A percentile compares a stretch with the other conserved stretches of the same genome.
Conservation (phyloP, 495 filamentous ascomycete genomes). For the Saxophila tyrrhenica region DNA sequence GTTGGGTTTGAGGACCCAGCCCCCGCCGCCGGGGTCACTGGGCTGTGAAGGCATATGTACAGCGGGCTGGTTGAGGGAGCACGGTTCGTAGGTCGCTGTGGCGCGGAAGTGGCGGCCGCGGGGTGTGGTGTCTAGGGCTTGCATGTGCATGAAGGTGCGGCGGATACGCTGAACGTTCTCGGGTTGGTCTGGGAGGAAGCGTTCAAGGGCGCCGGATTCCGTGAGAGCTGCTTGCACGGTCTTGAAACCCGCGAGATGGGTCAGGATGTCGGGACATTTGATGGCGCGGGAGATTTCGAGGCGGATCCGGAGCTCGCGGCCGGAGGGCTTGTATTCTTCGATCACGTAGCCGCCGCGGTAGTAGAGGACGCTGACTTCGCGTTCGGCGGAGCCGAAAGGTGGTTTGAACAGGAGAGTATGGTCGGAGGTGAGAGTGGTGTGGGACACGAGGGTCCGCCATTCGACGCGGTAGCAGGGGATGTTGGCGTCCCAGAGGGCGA, state of each 20-base stretch:
- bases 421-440: neutral
- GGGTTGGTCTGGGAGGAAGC: constrained; percentile 12
- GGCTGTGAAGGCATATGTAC: no score
- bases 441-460: constrained; percentile 11
- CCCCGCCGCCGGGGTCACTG: no score
- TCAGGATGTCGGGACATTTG: constrained; percentile 19
- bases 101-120: constrained; percentile 2
- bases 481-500: constrained; percentile 12
- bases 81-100: neutral
- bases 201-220: constrained; percentile 9
- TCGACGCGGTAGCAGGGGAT: constrained; percentile 16
- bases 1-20: constrained; percentile 22
- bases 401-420: constrained; percentile 4
- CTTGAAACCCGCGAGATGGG: constrained; percentile 18
- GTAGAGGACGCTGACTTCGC: constrained; percentile 21
- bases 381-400: neutral
- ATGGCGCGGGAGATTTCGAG: constrained; percentile 18
- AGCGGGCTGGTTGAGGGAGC: neutral
- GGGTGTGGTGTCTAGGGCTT: constrained; percentile 8
- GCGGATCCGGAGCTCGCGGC: constrained; percentile 1
- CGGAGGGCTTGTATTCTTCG: constrained; percentile 11
- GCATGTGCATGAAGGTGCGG: constrained; percentile 17
- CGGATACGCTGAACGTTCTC: neutral
- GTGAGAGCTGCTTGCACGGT: constrained; percentile 20
- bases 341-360: constrained; percentile 19